Percentiles rank a stretch among this genome's conserved stretches.
These are phyloP conservation scores for Coemansia sp. DNA, from an alignment of 192 early-diverging fungal species.

Conservation along the genomic window DNA sequence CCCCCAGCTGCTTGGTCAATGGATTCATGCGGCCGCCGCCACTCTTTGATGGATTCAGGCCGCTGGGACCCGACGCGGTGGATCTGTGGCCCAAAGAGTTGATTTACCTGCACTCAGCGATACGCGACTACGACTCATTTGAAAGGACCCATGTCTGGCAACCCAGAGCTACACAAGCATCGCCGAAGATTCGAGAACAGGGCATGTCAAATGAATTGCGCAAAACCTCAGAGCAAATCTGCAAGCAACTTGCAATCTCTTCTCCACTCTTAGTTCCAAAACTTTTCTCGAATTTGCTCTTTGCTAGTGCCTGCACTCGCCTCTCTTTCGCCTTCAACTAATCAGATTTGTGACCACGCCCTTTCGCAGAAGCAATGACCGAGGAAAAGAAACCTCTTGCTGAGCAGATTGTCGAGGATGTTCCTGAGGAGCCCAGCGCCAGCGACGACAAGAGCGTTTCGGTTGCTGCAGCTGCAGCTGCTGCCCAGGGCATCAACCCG, in stretches of 20 bases:
- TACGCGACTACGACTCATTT: background rate
- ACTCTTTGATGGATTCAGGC: background rate
- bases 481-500: slow-evolving; percentile 34
- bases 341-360: background rate
- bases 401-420: slow-evolving; percentile 47
- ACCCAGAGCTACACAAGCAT: background rate
- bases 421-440: slow-evolving; percentile 21
- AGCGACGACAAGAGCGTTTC: slow-evolving; percentile 12
- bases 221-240: background rate
- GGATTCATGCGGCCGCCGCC: background rate
- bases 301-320: background rate
- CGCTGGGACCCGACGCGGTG: too few relatives aligned
- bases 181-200: background rate
- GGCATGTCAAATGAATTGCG: background rate
- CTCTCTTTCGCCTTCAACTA: background rate
- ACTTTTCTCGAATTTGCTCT: slow-evolving; percentile 5
- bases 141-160: background rate
- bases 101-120: background rate
- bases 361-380: slow-evolving; percentile 25
- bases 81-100: background rate
- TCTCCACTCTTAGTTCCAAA: slow-evolving; percentile 1
- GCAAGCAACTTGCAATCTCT: background rate
- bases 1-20: background rate
- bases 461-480: slow-evolving; percentile 26
- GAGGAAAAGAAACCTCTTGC: slow-evolving; percentile 39